Percentiles rank a stretch among this genome's conserved stretches.
These are phyloP conservation scores for Colletotrichum tofieldiae DNA, from an alignment of 2,329 filamentous ascomycete species.

Conservation along the genomic window DNA sequence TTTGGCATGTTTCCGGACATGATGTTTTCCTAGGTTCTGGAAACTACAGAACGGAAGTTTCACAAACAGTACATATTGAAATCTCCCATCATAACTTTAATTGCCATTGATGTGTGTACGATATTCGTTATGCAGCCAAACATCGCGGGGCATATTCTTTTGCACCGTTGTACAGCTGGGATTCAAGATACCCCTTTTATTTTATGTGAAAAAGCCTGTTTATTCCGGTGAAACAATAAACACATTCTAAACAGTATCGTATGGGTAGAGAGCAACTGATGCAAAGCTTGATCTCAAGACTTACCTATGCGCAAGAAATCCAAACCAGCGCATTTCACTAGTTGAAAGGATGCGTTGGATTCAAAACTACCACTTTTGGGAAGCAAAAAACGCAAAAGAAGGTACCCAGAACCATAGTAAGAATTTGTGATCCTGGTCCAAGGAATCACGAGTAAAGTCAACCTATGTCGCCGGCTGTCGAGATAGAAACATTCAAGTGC, in stretches of 20 bases:
- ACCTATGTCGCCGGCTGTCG: too few species aligned
- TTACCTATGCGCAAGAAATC: background rate
- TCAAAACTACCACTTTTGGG: too few species aligned
- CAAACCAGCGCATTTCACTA: background rate
- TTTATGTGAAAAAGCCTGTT: background rate
- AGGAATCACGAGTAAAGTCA: too few species aligned
- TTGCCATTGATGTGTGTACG: background rate
- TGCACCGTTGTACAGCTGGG: too few species aligned
- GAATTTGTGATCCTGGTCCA: too few species aligned
- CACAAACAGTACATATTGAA: background rate
- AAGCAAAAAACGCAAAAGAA: too few species aligned
- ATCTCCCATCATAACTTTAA: too few species aligned
- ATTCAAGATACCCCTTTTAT: background rate
- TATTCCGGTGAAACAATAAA: background rate
- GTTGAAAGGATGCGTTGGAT: too few species aligned
- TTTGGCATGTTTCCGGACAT: slow-evolving; percentile 16
- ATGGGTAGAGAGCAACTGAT: background rate
- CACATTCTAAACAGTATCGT: background rate
- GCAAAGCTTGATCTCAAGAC: background rate
- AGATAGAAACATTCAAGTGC: background rate
- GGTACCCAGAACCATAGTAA: background rate
- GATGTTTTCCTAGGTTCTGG: background rate
- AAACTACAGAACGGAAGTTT: background rate
- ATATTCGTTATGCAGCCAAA: background rate
- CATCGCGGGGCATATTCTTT: background rate